These are phyloP conservation scores for Mitragyna speciosa DNA, from an alignment of 257 asterid species.

Conservation along the genomic window DNA sequence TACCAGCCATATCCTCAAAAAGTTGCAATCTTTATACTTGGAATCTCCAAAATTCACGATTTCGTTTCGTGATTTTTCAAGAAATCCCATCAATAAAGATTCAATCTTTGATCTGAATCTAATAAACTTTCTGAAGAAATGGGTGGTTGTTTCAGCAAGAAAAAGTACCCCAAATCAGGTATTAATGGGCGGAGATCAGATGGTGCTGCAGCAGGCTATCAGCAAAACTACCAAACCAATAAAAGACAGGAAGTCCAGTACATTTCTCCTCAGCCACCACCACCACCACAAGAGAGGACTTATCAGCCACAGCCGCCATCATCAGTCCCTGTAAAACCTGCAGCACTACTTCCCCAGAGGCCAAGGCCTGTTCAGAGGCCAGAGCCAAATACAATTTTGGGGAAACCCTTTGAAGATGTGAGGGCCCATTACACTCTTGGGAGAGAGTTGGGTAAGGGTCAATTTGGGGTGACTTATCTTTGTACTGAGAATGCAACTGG, in stretches of 20 bases:
- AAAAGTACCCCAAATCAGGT: constrained; percentile 30
- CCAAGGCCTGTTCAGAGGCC: constrained; percentile 33
- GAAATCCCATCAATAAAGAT: not conserved
- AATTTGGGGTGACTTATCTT: constrained; percentile 69
- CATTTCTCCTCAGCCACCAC: constrained; percentile 17
- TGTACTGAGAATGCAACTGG: constrained; percentile 59
- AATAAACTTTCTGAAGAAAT: constrained; percentile 16
- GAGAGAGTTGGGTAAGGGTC: constrained; percentile 76
- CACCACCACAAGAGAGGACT: constrained; percentile 29
- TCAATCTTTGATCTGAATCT: constrained; percentile 20
- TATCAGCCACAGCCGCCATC: constrained; percentile 33
- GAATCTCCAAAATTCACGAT: not conserved
- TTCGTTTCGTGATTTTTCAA: not conserved
- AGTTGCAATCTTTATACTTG: constrained; percentile 11
- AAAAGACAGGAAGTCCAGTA: constrained; percentile 34
- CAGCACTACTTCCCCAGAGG: constrained; percentile 20
- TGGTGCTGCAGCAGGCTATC: constrained; percentile 25
- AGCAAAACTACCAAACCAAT: constrained; percentile 31
- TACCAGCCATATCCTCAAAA: not conserved
- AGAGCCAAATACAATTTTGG: constrained; percentile 55
- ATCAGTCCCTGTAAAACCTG: constrained; percentile 29
- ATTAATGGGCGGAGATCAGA: constrained; percentile 44
- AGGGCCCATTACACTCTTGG: constrained; percentile 54
- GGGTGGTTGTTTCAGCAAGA: constrained; percentile 75
- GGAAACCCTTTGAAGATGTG: constrained; percentile 64